phyloP scores from a whole-genome alignment of 768 basidiomycete species.

The Chalciporus sphaerocephalus region DNA sequence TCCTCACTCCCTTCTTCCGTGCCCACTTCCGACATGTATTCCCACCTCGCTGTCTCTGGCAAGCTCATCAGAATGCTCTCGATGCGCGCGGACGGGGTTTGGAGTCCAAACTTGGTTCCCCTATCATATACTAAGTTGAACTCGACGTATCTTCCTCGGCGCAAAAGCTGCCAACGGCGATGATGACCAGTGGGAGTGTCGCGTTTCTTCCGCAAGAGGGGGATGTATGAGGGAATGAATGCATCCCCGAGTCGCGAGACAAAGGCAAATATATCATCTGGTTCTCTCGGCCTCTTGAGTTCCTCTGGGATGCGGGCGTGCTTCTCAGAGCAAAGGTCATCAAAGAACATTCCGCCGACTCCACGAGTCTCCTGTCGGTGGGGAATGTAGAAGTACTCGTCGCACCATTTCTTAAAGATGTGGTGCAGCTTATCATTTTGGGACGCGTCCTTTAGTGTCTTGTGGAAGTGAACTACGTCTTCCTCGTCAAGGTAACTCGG shows the following conservation, averaged over 20 bases:
- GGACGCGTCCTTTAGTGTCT: constrained; percentile 69
- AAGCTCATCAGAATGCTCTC: constrained; percentile 90
- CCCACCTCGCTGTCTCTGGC: constrained; percentile 85
- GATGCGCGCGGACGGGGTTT: constrained; percentile 79
- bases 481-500: constrained; percentile 88
- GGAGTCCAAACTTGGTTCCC: constrained; percentile 83
- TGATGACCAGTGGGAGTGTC: constrained; percentile 60
- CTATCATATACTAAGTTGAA: constrained; percentile 87
- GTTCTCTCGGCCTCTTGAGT: constrained; percentile 47
- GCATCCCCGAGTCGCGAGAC: constrained; percentile 68
- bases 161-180: constrained; percentile 88
- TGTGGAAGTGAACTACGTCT: constrained; percentile 86
- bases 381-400: constrained; percentile 92
- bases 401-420: constrained; percentile 92
- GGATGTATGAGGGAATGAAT: constrained; percentile 87
- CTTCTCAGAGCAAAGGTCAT: constrained; percentile 71
- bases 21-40: constrained; percentile 79
- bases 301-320: constrained; percentile 58
- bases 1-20: constrained; percentile 60
- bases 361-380: constrained; percentile 86
- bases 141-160: constrained; percentile 92
- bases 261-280: constrained; percentile 73
- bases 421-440: constrained; percentile 69
- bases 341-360: constrained; percentile 94
- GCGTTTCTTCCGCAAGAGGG: constrained; percentile 66